Evolutionary conservation across 2,329 filamentous ascomycete species (phyloP).

Genomic region (Byssochlamys sp.): DNA sequence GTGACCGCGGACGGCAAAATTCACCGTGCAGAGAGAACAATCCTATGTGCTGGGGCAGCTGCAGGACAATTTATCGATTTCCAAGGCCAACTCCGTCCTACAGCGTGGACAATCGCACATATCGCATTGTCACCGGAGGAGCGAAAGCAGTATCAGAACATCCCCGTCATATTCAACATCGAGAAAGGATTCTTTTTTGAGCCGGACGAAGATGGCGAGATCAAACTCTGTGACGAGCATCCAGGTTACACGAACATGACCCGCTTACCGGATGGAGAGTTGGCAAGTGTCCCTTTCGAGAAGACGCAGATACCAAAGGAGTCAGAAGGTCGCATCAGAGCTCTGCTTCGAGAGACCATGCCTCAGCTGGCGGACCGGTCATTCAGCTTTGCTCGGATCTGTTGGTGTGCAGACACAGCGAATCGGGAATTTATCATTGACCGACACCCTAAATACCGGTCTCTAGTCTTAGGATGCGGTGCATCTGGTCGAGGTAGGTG

Average conservation of each 20-base stretch:
- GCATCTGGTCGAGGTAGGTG: conserved; percentile 34
- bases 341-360: conserved; percentile 43
- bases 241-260: conserved; percentile 46
- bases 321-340: conserved; percentile 38
- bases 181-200: conserved; percentile 44
- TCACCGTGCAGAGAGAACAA: conserved; percentile 29
- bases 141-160: conserved; percentile 34
- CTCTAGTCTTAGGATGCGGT: conserved; percentile 41
- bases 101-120: conserved; percentile 46
- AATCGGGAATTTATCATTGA: conserved; percentile 46
- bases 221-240: conserved; percentile 43
- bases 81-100: conserved; percentile 35
- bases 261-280: conserved; percentile 14
- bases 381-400: conserved; percentile 45
- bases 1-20: conserved; percentile 28
- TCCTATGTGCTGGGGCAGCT: conserved; percentile 37
- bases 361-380: conserved; percentile 43
- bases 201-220: conserved; percentile 30
- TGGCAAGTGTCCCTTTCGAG: conserved; percentile 33
- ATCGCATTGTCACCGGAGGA: conserved; percentile 42
- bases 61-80: conserved; percentile 36
- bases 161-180: conserved; percentile 44
- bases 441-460: conserved; percentile 36
- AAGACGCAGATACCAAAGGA: conserved; percentile 37
- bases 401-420: conserved; percentile 50